Evolutionary conservation across 1,139 yeast species (phyloP).

Genomic region (Nakaseomyces glabratus): DNA sequence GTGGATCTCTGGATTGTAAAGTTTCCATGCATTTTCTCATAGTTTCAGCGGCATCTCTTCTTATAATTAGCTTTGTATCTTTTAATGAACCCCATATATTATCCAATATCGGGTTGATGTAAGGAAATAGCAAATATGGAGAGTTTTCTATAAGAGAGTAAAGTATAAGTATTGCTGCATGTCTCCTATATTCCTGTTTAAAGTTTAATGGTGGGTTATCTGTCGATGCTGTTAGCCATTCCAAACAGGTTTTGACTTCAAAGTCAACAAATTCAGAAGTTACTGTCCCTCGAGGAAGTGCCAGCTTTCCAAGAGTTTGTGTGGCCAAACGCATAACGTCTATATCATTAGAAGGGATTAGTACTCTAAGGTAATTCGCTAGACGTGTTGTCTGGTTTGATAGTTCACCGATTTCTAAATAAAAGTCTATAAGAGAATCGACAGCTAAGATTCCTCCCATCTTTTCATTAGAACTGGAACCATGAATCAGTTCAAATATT

Average conservation of each 20-base stretch:
- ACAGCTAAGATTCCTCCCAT: constrained; percentile 90
- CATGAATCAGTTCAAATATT: constrained; percentile 75
- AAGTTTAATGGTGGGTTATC: constrained; percentile 39
- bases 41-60: constrained; percentile 80
- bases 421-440: constrained; percentile 75
- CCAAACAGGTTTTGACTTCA: constrained; percentile 82
- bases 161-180: constrained; percentile 81
- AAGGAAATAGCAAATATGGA: constrained; percentile 73
- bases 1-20: constrained; percentile 69
- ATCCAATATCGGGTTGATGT: constrained; percentile 69
- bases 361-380: constrained; percentile 75
- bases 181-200: constrained; percentile 75
- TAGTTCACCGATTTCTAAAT: constrained; percentile 64
- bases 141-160: constrained; percentile 80
- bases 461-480: constrained; percentile 61
- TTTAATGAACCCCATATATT: constrained; percentile 82
- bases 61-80: constrained; percentile 63
- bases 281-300: constrained; percentile 79
- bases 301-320: constrained; percentile 74
- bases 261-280: constrained; percentile 90
- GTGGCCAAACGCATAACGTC: constrained; percentile 85
- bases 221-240: constrained; percentile 66
- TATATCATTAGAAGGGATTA: constrained; percentile 73
- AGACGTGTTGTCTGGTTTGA: constrained; percentile 86
- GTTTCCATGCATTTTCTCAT: constrained; percentile 70